phyloP scores from a whole-genome alignment of 2,329 filamentous ascomycete genomes.

The Fusarium udum region DNA sequence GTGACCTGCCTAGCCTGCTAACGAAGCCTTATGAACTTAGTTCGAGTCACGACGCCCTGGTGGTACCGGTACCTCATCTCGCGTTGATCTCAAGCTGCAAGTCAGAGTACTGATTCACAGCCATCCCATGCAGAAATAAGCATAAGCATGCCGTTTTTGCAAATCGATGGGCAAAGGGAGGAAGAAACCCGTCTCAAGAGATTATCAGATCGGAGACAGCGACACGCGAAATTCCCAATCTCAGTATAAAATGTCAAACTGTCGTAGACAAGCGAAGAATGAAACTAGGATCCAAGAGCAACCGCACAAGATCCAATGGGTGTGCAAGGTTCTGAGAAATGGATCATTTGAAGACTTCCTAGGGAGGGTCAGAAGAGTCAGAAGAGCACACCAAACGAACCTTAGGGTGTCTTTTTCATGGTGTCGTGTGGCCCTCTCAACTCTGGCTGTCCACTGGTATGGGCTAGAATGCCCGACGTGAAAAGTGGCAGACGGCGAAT shows the following conservation, averaged over 20 bases:
- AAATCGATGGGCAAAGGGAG: constrained; percentile 17
- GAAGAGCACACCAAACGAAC: constrained; percentile 33
- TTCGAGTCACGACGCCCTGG: constrained; percentile 8
- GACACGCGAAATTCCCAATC: constrained; percentile 30
- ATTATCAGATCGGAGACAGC: constrained; percentile 7
- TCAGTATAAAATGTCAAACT: constrained; percentile 9
- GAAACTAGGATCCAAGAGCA: constrained; percentile 18
- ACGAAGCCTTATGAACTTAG: constrained; percentile 30
- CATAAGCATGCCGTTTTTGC: constrained; percentile 19
- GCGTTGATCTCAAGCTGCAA: neutral
- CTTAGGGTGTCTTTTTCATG: constrained; percentile 29
- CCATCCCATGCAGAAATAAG: neutral
- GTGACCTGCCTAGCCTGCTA: neutral
- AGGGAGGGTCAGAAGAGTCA: constrained; percentile 40
- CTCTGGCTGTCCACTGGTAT: constrained; percentile 36
- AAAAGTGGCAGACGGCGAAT: constrained; percentile 23
- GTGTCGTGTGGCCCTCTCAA: constrained; percentile 35
- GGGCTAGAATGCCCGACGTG: constrained; percentile 22
- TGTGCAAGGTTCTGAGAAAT: constrained; percentile 30
- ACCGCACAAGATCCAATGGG: constrained; percentile 14
- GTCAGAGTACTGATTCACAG: constrained; percentile 8
- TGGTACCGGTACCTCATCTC: constrained; percentile 7
- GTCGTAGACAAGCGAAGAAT: constrained; percentile 34
- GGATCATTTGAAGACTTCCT: constrained; percentile 9
- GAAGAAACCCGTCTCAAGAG: constrained; percentile 7